Evolutionary conservation across 768 basidiomycete species (phyloP).

Genomic region (Leucocoprinus sp.): DNA sequence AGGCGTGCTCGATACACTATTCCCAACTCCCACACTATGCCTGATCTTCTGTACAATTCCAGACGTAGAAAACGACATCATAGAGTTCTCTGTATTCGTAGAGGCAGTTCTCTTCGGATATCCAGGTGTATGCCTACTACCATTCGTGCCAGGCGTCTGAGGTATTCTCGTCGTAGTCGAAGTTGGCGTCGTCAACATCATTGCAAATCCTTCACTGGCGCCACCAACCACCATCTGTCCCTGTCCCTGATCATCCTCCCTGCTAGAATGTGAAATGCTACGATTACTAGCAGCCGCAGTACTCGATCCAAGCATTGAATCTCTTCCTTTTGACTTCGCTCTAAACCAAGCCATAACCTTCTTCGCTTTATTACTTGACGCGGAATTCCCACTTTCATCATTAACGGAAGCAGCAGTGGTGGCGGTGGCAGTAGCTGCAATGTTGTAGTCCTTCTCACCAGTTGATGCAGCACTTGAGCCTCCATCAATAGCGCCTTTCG

Average conservation of each 20-base stretch:
- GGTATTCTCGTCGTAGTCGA: conserved; percentile 13
- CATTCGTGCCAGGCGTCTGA: conserved; percentile 4
- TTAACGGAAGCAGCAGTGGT: conserved; percentile 11
- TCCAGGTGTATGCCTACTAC: conserved; percentile 16
- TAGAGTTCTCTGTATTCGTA: conserved; percentile 29
- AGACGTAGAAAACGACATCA: conserved; percentile 30
- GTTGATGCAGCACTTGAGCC: conserved; percentile 1
- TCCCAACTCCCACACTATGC: conserved; percentile 39
- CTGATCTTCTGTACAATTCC: conserved; percentile 41
- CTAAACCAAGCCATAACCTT: conserved; percentile 99
- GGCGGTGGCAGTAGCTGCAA: conserved; percentile 13
- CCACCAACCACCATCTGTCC: conserved; percentile 12
- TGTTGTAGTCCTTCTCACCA: too few species aligned
- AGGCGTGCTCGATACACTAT: conserved; percentile 14
- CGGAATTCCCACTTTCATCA: conserved; percentile 38
- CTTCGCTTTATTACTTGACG: conserved; percentile 80
- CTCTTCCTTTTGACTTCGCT: conserved; percentile 50
- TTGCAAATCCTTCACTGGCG: too few species aligned
- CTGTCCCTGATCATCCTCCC: background rate
- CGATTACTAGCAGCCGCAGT: too few species aligned
- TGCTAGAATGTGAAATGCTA: background rate
- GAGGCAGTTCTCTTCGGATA: conserved; percentile 39
- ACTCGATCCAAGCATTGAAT: conserved; percentile 16
- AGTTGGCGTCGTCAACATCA: conserved; percentile 24
- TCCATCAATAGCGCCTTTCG: background rate